These are phyloP conservation scores for Alternaria panax DNA, from an alignment of 2,329 filamentous ascomycete genomes.

Conservation along the genomic window DNA sequence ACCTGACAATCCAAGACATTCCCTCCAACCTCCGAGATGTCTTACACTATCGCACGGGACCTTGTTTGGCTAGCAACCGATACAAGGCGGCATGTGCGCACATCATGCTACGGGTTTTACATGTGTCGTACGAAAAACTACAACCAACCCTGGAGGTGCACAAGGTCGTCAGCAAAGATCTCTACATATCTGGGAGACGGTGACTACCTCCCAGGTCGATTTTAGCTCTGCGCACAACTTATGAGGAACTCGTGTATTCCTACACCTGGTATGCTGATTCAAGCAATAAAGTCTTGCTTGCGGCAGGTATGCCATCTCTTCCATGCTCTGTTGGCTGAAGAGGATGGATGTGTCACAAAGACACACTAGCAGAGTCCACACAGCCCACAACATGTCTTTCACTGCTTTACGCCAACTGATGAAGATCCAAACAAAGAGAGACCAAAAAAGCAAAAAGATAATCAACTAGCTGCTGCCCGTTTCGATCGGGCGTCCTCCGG, in stretches of 20 bases:
- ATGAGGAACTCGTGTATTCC: not conserved
- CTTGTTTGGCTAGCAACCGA: too few species aligned
- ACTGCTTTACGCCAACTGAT: not conserved
- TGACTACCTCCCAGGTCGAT: not conserved
- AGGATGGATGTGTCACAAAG: not conserved
- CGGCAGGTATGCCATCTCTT: not conserved
- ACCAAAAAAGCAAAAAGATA: not conserved
- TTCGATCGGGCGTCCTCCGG: constrained; percentile 43
- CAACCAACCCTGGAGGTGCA: not conserved
- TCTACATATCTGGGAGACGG: not conserved
- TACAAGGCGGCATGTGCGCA: too few species aligned
- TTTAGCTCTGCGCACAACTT: not conserved
- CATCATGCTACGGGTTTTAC: too few species aligned
- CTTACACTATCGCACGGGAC: too few species aligned
- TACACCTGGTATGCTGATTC: not conserved
- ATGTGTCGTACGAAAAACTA: not conserved
- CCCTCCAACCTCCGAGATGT: too few species aligned
- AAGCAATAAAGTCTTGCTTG: not conserved
- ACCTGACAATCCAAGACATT: too few species aligned
- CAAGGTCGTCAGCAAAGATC: not conserved
- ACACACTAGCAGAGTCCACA: not conserved
- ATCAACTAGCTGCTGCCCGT: constrained; percentile 30
- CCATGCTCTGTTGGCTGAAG: not conserved
- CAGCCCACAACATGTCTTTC: not conserved
- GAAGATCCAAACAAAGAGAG: too few species aligned